Percentiles rank a stretch among this genome's conserved stretches.
Evolutionary conservation across 257 asterid genomes (phyloP).

Genomic region (Nicotiana paniculata): DNA sequence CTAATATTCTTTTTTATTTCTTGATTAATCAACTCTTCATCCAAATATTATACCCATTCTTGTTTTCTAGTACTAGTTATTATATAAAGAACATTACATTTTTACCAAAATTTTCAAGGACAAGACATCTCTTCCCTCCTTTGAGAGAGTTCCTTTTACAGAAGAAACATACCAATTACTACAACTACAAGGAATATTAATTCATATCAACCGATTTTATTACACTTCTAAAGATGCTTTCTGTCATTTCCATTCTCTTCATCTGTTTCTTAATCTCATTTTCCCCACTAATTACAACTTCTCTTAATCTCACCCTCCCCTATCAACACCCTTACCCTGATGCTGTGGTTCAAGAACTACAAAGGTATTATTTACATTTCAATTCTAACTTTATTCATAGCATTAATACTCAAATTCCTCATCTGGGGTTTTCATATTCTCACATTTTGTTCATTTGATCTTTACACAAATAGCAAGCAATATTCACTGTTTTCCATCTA

Average conservation of each 20-base stretch:
- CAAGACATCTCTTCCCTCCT: constrained; percentile 38
- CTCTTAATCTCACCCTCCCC: constrained; percentile 66
- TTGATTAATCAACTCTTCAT: too few relatives aligned
- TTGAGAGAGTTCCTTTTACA: constrained; percentile 27
- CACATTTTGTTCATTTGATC: not conserved
- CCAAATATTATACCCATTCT: not conserved
- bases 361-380: constrained; percentile 35
- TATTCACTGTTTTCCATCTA: too few relatives aligned
- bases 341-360: constrained; percentile 63
- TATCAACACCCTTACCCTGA: constrained; percentile 97
- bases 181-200: constrained; percentile 10
- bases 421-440: not conserved
- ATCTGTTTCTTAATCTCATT: constrained; percentile 29
- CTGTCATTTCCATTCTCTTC: constrained; percentile 34
- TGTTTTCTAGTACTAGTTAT: constrained; percentile 7
- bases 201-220: constrained; percentile 14
- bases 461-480: too few relatives aligned
- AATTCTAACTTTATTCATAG: not conserved
- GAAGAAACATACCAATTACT: constrained; percentile 20
- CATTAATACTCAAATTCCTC: not conserved
- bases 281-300: constrained; percentile 8
- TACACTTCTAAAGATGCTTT: constrained; percentile 44
- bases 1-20: constrained; percentile 11
- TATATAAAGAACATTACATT: constrained; percentile 30
- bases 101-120: constrained; percentile 20